Evolutionary conservation across 805 yeast genomes (phyloP).

Genomic region (Wilhelminamyces savonicus): DNA sequence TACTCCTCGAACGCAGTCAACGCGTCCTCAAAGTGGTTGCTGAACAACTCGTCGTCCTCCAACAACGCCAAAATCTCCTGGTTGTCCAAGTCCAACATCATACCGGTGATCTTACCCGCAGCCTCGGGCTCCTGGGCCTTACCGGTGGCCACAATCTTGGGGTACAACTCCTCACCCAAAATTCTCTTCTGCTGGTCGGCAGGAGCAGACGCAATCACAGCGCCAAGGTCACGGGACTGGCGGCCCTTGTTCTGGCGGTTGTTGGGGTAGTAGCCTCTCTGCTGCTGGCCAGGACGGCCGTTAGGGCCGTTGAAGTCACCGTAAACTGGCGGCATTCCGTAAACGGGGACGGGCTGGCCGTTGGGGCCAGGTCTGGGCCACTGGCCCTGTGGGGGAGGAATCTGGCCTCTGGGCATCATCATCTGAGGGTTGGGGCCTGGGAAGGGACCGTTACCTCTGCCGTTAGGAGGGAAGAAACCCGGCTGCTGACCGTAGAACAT

Average conservation of each 20-base stretch:
- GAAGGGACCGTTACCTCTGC: constrained; percentile 69
- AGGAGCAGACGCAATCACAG: constrained; percentile 57
- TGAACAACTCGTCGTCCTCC: constrained; percentile 85
- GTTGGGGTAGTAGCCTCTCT: constrained; percentile 48
- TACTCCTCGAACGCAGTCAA: constrained; percentile 88
- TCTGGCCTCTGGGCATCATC: constrained; percentile 68
- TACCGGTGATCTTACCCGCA: constrained; percentile 98
- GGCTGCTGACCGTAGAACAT: constrained; percentile 83
- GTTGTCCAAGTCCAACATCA: constrained; percentile 94
- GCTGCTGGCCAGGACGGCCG: constrained; percentile 35
- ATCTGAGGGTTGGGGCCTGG: constrained; percentile 77
- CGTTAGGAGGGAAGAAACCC: constrained; percentile 75
- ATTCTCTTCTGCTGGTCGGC: constrained; percentile 94
- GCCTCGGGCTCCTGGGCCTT: constrained; percentile 88
- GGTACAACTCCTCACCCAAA: constrained; percentile 95
- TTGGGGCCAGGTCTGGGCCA: constrained; percentile 72
- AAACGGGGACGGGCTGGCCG: constrained; percentile 80
- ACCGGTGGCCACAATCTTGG: constrained; percentile 80
- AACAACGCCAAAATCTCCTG: constrained; percentile 82
- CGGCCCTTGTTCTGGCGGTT: constrained; percentile 37
- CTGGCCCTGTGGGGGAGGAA: constrained; percentile 62
- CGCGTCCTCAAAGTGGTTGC: constrained; percentile 91
- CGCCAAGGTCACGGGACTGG: constrained; percentile 50
- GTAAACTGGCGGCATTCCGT: constrained; percentile 79
- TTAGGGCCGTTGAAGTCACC: constrained; percentile 36